A percentile compares a stretch with the other conserved stretches of the same genome.
These are phyloP conservation scores for Phycomyces blakesleeanus DNA, from an alignment of 192 early-diverging fungal species.

Conservation along the genomic window DNA sequence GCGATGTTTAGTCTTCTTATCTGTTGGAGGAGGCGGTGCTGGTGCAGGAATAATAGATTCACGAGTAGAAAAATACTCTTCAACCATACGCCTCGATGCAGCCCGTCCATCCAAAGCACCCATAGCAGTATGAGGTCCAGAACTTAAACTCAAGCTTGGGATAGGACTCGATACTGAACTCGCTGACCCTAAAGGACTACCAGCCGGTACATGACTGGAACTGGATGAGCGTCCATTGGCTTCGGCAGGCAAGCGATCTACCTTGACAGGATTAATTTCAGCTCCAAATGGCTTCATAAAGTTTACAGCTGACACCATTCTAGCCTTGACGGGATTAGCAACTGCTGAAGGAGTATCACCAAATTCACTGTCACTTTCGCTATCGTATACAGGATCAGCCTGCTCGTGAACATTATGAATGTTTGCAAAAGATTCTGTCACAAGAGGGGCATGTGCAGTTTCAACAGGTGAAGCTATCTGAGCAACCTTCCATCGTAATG, in stretches of 20 bases:
- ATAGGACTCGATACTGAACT: background rate
- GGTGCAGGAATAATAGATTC: background rate
- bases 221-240: background rate
- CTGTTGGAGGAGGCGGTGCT: background rate
- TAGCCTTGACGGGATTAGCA: slow-evolving; percentile 4
- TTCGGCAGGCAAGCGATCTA: background rate
- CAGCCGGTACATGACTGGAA: background rate
- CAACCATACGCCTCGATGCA: slow-evolving; percentile 12
- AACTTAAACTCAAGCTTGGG: background rate
- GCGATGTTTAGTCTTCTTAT: slow-evolving; percentile 9
- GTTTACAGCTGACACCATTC: background rate
- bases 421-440: background rate
- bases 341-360: slow-evolving; percentile 4
- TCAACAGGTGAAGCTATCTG: slow-evolving; percentile 13
- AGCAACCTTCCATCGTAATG: slow-evolving; percentile 17
- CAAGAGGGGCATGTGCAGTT: slow-evolving; percentile 9
- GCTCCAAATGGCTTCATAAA: background rate
- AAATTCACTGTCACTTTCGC: slow-evolving; percentile 4
- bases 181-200: too few species aligned
- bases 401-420: background rate
- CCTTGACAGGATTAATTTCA: background rate
- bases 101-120: slow-evolving; percentile 13
- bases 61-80: slow-evolving; percentile 9
- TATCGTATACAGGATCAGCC: background rate
- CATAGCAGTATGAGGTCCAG: background rate